These are phyloP conservation scores for Pseudomassariella vexata DNA, from an alignment of 2,329 filamentous ascomycete genomes.

Conservation along the genomic window DNA sequence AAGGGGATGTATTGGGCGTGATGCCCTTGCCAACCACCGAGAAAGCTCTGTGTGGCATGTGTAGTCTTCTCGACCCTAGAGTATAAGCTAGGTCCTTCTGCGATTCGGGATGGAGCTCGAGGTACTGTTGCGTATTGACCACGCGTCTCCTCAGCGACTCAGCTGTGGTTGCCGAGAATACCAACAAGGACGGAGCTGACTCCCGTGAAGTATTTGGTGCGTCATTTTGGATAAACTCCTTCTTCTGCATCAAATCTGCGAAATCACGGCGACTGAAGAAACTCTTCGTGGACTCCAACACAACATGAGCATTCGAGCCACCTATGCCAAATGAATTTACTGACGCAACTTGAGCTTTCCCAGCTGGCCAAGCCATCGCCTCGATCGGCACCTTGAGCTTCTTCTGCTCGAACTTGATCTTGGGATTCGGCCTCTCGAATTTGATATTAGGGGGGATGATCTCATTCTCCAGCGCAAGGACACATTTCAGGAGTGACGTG, in stretches of 20 bases:
- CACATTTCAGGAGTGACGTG: conserved; percentile 34
- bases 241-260: too few relatives aligned
- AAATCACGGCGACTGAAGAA: too few relatives aligned
- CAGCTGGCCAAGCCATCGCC: background rate
- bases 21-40: background rate
- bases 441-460: conserved; percentile 29
- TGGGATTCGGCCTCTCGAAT: background rate
- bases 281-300: too few relatives aligned
- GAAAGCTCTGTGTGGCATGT: background rate
- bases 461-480: conserved; percentile 32
- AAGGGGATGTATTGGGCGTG: background rate
- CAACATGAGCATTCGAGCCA: background rate
- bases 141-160: background rate
- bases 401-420: conserved; percentile 1
- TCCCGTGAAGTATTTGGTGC: too few relatives aligned
- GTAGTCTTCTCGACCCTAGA: background rate
- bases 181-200: too few relatives aligned
- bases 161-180: conserved; percentile 1
- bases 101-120: background rate
- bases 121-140: background rate
- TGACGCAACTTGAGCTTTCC: background rate
- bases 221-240: too few relatives aligned
- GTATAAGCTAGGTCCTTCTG: background rate
- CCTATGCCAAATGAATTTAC: background rate
- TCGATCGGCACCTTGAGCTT: background rate